Conservation (phyloP, 2,329 filamentous ascomycete species). For the Hortaea werneckii region DNA sequence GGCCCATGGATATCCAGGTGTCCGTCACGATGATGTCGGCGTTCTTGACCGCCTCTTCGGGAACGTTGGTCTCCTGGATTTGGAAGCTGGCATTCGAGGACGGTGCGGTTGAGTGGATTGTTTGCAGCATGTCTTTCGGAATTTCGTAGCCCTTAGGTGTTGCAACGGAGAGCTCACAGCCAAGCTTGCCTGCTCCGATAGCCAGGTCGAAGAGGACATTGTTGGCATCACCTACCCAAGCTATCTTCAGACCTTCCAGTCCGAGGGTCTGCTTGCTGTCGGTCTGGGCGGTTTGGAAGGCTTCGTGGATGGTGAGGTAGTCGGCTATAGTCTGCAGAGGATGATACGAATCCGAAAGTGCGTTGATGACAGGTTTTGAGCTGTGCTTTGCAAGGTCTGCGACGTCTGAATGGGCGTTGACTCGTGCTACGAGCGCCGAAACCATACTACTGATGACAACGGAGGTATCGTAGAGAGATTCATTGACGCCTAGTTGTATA, state of each 20-base stretch:
- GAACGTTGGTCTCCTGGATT: conserved; percentile 57
- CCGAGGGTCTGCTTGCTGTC: conserved; percentile 40
- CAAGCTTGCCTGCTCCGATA: conserved; percentile 76
- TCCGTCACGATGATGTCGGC: conserved; percentile 91
- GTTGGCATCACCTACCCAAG: conserved; percentile 94
- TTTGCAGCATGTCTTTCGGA: conserved; percentile 58
- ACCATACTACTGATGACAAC: conserved; percentile 76
- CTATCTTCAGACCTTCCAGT: conserved; percentile 75
- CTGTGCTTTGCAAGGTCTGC: conserved; percentile 39
- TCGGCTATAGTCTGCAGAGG: conserved; percentile 92
- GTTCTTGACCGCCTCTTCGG: conserved; percentile 73
- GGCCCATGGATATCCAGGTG: conserved; percentile 98
- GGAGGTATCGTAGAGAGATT: conserved; percentile 86
- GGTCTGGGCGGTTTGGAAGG: conserved; percentile 41
- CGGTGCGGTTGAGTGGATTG: conserved; percentile 52
- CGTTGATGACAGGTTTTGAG: conserved; percentile 42
- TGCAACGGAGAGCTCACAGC: conserved; percentile 76
- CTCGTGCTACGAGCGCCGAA: conserved; percentile 39
- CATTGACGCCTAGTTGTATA: conserved; percentile 93
- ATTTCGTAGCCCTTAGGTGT: conserved; percentile 80
- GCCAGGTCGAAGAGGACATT: conserved; percentile 94
- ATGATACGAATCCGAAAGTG: conserved; percentile 79
- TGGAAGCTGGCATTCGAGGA: background rate
- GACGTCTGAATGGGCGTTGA: conserved; percentile 42
- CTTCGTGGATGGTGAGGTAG: conserved; percentile 80